These are phyloP conservation scores for Talaromyces sp. DNA, from an alignment of 2,329 filamentous ascomycete genomes.

Conservation along the genomic window DNA sequence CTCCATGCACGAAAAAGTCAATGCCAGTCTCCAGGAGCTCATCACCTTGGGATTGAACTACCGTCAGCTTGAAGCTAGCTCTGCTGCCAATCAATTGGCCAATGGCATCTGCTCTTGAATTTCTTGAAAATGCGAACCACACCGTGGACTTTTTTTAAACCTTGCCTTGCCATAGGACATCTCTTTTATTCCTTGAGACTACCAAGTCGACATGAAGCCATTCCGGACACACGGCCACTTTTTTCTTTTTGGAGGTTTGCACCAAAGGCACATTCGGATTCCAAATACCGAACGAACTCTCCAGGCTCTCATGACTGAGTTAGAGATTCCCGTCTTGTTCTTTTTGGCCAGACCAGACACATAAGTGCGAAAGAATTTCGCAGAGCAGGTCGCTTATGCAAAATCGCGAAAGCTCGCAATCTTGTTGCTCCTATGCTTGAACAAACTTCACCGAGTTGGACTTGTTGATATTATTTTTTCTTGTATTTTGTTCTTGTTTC, in stretches of 20 bases:
- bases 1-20: slow-evolving; percentile 39
- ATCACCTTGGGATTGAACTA: slow-evolving; percentile 39
- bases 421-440: not conserved
- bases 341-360: not conserved
- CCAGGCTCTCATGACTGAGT: not conserved
- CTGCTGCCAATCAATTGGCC: slow-evolving; percentile 30
- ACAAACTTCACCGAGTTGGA: not conserved
- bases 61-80: slow-evolving; percentile 38
- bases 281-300: not conserved
- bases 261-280: not conserved
- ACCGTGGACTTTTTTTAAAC: not conserved
- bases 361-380: not conserved
- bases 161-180: not conserved
- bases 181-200: not conserved
- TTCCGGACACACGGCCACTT: not conserved
- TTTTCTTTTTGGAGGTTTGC: not conserved
- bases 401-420: not conserved
- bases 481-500: not conserved
- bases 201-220: not conserved
- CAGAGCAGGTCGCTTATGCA: not conserved
- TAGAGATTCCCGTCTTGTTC: not conserved
- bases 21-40: slow-evolving; percentile 39
- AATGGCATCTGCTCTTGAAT: slow-evolving; percentile 29
- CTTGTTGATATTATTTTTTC: not conserved
- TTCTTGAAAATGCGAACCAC: not conserved